Conservation (phyloP, 352 stramenopile species). For the Globisporangium orthogonon region DNA sequence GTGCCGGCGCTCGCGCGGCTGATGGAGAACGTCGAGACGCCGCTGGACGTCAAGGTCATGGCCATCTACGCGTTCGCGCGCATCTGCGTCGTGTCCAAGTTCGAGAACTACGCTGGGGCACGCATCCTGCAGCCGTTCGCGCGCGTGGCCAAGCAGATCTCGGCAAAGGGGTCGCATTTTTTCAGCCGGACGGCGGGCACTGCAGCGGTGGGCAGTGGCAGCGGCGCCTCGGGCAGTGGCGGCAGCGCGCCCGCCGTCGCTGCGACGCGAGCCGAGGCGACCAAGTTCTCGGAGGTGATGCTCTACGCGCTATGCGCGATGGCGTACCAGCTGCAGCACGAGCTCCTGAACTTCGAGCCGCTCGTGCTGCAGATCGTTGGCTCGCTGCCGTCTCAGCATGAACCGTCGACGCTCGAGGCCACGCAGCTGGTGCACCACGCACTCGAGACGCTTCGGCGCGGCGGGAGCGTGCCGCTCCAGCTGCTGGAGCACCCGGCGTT, state of each 20-base stretch:
- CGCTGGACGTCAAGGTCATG: slow-evolving; percentile 71
- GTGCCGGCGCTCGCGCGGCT: slow-evolving; percentile 92
- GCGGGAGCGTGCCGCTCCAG: slow-evolving; percentile 31
- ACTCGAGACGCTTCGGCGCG: slow-evolving; percentile 45
- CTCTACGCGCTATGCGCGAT: slow-evolving; percentile 70
- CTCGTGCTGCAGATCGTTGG: slow-evolving; percentile 59
- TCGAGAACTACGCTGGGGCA: slow-evolving; percentile 77
- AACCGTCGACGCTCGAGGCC: slow-evolving; percentile 33
- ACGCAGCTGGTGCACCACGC: slow-evolving; percentile 41
- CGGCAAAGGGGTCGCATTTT: slow-evolving; percentile 53
- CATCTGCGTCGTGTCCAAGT: slow-evolving; percentile 57
- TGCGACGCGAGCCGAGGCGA: slow-evolving; percentile 58
- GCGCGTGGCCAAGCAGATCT: slow-evolving; percentile 68
- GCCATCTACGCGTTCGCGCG: slow-evolving; percentile 62
- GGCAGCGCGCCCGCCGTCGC: slow-evolving; percentile 30
- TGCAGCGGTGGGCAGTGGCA: background rate
- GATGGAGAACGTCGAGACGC: slow-evolving; percentile 87
- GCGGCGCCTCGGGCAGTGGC: background rate
- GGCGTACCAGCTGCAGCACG: slow-evolving; percentile 67
- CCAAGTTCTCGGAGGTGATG: slow-evolving; percentile 65
- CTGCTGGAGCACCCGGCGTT: slow-evolving; percentile 56
- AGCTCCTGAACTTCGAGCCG: slow-evolving; percentile 69
- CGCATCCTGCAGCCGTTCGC: slow-evolving; percentile 63
- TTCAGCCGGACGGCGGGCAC: slow-evolving; percentile 50
- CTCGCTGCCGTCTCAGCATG: slow-evolving; percentile 41